Evolutionary conservation across 2,329 filamentous ascomycete species (phyloP).

Genomic region (Alternaria burnsii): DNA sequence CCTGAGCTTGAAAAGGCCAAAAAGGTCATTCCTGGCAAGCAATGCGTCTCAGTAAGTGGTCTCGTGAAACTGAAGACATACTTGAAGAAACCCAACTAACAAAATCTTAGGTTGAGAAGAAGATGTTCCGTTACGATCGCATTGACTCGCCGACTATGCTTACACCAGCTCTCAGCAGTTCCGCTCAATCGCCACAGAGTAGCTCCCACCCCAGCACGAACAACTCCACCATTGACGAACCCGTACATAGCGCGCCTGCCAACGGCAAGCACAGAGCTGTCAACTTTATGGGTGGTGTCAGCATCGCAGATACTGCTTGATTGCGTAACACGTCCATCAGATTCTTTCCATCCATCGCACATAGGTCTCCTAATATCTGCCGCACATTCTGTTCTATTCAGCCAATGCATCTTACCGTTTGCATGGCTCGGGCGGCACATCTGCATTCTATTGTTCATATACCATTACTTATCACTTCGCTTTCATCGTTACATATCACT

Average conservation of each 20-base stretch:
- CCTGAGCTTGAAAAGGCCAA: conserved; percentile 58
- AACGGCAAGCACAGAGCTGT: conserved; percentile 23
- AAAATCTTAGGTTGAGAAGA: conserved; percentile 54
- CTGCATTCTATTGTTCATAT: conserved; percentile 39
- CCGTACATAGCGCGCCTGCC: conserved; percentile 40
- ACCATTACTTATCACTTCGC: conserved; percentile 23
- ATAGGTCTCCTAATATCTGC: not conserved
- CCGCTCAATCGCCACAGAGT: conserved; percentile 74
- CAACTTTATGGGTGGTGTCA: conserved; percentile 23
- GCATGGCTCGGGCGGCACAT: conserved; percentile 16
- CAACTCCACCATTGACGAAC: conserved; percentile 62
- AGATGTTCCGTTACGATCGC: conserved; percentile 56
- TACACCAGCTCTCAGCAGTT: conserved; percentile 72
- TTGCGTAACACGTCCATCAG: conserved; percentile 12
- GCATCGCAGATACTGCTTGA: conserved; percentile 24
- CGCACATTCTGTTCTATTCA: conserved; percentile 11
- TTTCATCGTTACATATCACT: conserved; percentile 17
- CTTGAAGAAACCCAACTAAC: conserved; percentile 13
- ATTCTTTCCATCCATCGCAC: conserved; percentile 3
- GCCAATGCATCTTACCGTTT: conserved; percentile 6
- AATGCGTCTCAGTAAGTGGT: conserved; percentile 51
- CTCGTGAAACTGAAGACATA: not conserved
- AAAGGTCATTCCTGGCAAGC: conserved; percentile 52
- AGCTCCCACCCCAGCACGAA: conserved; percentile 71
- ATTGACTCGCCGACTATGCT: conserved; percentile 45